Base-by-base conservation (phyloP, 331 rosid species). In the Spiraea crenata region DNA sequence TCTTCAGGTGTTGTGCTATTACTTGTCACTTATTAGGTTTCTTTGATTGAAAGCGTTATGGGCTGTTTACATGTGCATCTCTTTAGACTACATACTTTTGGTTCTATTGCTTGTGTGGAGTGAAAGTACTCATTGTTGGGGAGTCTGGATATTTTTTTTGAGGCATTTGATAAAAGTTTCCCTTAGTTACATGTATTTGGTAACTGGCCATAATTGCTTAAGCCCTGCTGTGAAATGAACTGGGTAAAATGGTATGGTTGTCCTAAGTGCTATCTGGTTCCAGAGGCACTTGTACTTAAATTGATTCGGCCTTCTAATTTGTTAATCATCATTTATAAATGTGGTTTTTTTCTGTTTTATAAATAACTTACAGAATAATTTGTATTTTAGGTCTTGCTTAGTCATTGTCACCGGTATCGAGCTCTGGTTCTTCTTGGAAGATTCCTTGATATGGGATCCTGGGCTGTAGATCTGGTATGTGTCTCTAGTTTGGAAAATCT, bases 381-480 rank as follows among this genome's bases (percentile, higher is more conserved):
- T 78, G 60, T 70, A 51, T 85, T 81, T 73, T 85, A 95, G 99
- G 99, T 95, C 73, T 89, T 95, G 69, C 99, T 85, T 60, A 95
- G 98, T 76, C 98, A 88, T 78, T 83, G 98, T 82, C 99, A 91
- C 80, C 90, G 99, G 51, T 86, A 73, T 82, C 92, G 90, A 68
- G 99, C 99, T 48, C 80, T 95, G 75, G 87, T 88, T 74, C 96
- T 95, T 65, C 99, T 95, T 64, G 98, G 98, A 77, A 88, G 90
- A 83, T 95, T 91, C 70, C 99, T 95, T 83, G 98, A 95, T 80
- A 95, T 95, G 99, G 99, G 99, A 59, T 87, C 96, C 59, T 95
- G 99, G 99, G 99, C 99, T 57, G 99, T 95, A 69, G 99, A 95
- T 79, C 87, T 95, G 93, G 99, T 95, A 85, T 70, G 35, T 45